Conservation (phyloP, 352 stramenopile species). For the Phytophthora pisi region DNA sequence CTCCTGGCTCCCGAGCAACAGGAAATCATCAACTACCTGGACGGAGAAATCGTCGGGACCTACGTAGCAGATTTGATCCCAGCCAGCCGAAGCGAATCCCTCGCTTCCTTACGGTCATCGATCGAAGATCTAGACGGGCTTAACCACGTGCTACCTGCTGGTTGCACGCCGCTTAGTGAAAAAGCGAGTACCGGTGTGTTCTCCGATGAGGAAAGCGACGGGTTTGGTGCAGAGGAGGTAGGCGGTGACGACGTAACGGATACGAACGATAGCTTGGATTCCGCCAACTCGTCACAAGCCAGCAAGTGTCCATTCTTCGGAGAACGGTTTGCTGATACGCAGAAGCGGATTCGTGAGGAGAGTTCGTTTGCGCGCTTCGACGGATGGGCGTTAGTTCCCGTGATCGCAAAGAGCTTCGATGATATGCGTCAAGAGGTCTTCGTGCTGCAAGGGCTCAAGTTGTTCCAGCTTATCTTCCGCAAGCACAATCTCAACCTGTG, state of each 20-base stretch:
- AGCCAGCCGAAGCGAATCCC: conserved; percentile 16
- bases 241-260: conserved; percentile 16
- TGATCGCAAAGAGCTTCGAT: conserved; percentile 98
- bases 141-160: conserved; percentile 27
- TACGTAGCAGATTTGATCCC: conserved; percentile 55
- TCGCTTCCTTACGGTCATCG: conserved; percentile 23
- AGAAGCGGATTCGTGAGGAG: conserved; percentile 75
- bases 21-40: conserved; percentile 62
- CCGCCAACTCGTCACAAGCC: conserved; percentile 15
- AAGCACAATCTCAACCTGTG: conserved; percentile 90
- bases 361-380: conserved; percentile 70
- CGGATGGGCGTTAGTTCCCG: conserved; percentile 87
- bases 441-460: conserved; percentile 93
- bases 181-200: conserved; percentile 22
- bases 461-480: conserved; percentile 94
- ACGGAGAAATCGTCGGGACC: conserved; percentile 50
- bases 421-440: conserved; percentile 97
- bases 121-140: conserved; percentile 48
- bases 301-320: conserved; percentile 53
- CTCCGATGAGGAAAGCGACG: conserved; percentile 38
- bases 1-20: conserved; percentile 32
- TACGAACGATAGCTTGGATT: conserved; percentile 29
- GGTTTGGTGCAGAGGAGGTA: conserved; percentile 19
- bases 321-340: conserved; percentile 92
- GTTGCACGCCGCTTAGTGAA: conserved; percentile 30